Conservation (phyloP, 768 basidiomycete genomes). For the Termitomyces sp. region DNA sequence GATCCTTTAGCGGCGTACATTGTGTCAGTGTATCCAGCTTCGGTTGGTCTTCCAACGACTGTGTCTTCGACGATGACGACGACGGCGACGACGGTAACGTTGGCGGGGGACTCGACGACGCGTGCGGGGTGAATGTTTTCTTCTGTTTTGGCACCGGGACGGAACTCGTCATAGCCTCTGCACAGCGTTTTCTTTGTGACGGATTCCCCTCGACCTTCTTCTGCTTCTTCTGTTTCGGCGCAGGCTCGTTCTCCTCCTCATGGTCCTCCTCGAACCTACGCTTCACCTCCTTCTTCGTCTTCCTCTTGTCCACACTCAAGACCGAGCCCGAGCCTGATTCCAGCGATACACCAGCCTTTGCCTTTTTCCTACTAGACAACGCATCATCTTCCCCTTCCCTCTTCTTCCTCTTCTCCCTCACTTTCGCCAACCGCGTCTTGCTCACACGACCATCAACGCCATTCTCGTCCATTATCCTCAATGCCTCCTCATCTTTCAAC, state of each 20-base stretch:
- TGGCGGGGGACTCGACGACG: not conserved
- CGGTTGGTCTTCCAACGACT: not conserved
- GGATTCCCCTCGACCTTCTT: constrained; percentile 12
- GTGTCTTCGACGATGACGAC: not conserved
- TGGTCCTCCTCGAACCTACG: constrained; percentile 10
- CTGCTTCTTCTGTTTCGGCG: constrained; percentile 18
- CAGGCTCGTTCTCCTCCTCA: constrained; percentile 10
- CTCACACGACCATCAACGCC: constrained; percentile 1
- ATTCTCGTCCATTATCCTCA: constrained; percentile 15
- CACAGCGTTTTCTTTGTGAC: not conserved
- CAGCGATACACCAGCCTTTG: not conserved
- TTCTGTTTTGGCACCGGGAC: not conserved
- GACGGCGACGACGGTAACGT: not conserved
- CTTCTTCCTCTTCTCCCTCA: constrained; percentile 21
- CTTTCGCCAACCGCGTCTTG: constrained; percentile 12
- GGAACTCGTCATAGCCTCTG: not conserved
- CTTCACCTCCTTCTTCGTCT: constrained; percentile 6
- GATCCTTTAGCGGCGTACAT: not conserved
- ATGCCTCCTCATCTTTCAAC: constrained; percentile 5
- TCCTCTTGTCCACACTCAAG: not conserved
- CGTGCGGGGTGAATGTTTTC: not conserved
- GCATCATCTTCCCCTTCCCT: constrained; percentile 3
- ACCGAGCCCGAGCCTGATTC: not conserved
- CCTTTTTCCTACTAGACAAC: constrained; percentile 18
- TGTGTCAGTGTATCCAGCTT: too few species aligned